Evolutionary conservation across 306 rosid species (phyloP).

Genomic region (Notholithocarpus densiflorus): DNA sequence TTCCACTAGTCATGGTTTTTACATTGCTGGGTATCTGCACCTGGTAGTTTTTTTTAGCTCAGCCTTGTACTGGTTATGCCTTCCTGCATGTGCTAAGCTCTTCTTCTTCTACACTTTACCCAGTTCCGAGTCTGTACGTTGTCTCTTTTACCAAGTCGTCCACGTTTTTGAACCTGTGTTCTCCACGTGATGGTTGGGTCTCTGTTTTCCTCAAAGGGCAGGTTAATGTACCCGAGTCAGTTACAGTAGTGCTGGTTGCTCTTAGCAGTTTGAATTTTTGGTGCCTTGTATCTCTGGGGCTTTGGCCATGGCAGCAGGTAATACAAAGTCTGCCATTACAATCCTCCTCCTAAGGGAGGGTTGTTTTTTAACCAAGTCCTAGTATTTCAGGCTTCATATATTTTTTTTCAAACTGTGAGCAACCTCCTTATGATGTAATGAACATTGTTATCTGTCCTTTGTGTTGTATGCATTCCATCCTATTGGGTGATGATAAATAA

Average conservation of each 20-base stretch:
- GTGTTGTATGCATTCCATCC: slow-evolving; percentile 40
- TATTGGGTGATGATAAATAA: slow-evolving; percentile 40
- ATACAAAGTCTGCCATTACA: slow-evolving; percentile 63
- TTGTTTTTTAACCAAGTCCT: slow-evolving; percentile 62
- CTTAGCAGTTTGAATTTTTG: slow-evolving; percentile 49
- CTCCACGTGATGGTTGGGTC: slow-evolving; percentile 59
- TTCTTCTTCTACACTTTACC: slow-evolving; percentile 13
- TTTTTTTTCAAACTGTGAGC: slow-evolving; percentile 40
- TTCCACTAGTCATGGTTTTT: slow-evolving; percentile 20
- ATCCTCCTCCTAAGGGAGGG: slow-evolving; percentile 34
- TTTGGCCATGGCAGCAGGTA: slow-evolving; percentile 76
- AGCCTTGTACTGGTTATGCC: slow-evolving; percentile 41
- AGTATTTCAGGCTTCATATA: slow-evolving; percentile 47
- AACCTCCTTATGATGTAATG: slow-evolving; percentile 31
- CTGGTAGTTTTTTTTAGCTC: slow-evolving; percentile 54
- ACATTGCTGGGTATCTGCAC: slow-evolving; percentile 42
- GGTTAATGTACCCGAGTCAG: slow-evolving; percentile 27
- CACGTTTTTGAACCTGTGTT: slow-evolving; percentile 33
- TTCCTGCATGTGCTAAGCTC: slow-evolving; percentile 26
- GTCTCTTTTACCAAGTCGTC: slow-evolving; percentile 47
- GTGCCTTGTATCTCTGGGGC: slow-evolving; percentile 54
- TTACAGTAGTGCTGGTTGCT: slow-evolving; percentile 34
- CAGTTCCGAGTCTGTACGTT: slow-evolving; percentile 36
- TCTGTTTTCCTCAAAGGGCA: slow-evolving; percentile 49
- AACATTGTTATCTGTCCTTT: slow-evolving; percentile 35